Evolutionary conservation across 225 moss, liverwort and hornwort genomes (phyloP).

Genomic region (Rhytidiadelphus loreus): DNA sequence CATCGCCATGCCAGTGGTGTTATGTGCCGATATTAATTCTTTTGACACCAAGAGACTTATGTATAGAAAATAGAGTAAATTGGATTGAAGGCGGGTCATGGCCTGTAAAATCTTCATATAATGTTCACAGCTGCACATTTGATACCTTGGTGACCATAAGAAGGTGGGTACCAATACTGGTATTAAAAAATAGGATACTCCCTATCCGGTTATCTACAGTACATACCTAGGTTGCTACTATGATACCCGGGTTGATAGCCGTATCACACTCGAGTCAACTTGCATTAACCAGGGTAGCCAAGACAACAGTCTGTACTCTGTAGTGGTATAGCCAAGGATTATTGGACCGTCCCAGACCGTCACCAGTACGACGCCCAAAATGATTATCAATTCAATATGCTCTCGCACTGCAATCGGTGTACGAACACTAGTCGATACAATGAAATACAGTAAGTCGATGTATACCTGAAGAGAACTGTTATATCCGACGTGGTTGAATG

Average conservation of each 20-base stretch:
- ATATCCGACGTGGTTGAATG: slow-evolving; percentile 52
- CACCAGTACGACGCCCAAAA: neutral
- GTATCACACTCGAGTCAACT: neutral
- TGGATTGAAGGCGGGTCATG: neutral
- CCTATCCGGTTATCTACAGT: no score
- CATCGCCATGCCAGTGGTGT: neutral
- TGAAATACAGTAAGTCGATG: neutral
- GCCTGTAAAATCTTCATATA: neutral
- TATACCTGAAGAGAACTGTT: neutral
- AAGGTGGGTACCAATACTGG: neutral
- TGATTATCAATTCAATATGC: neutral
- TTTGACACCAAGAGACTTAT: neutral
- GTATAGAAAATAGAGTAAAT: no score
- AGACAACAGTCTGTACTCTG: neutral
- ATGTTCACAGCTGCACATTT: neutral
- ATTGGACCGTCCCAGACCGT: neutral
- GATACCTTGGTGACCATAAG: neutral
- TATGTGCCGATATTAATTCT: neutral
- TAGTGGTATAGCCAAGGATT: neutral
- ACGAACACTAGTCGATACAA: neutral
- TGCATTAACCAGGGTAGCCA: neutral
- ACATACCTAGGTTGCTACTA: neutral
- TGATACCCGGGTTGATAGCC: neutral
- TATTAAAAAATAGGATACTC: neutral
- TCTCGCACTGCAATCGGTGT: neutral